Base-by-base conservation (phyloP, 345 rosid genomes). In the Garcia nutans region DNA sequence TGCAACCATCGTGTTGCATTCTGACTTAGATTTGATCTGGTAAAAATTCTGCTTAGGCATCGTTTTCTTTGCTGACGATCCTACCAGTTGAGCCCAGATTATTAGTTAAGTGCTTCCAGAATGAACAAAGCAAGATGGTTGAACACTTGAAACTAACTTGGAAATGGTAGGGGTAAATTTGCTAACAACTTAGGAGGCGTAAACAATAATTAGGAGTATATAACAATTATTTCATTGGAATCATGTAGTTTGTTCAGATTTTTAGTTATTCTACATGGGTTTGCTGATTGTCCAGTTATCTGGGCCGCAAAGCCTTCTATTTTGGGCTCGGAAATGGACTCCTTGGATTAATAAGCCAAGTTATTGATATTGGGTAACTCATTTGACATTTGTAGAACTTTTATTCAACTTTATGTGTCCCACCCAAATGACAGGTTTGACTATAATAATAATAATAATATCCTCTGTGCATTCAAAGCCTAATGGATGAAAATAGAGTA, bases 271-370 rank as follows among this genome's bases (percentile, higher is more conserved):
- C 26, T 65, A 17, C 5, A 41, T 41, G 16, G 49, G 42, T 54
- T 54, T 54, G 57, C 57, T 12, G 6, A 54, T 17, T 16, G 8
- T 54, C 57, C 57, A 45, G 16, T 47, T 50, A 69, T 31, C 44
- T 69, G 59, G 72, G 60, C 59, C 50, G n/a, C 10, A 68, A 28
- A 69, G 60, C 72, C 72, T 41, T 26, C 26, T 26, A 3, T 16
- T 31, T 4, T 69, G 72, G 72, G 60, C 72, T 69, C 15, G 10
- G 65, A 54, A 15, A 13, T 26, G 10, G 7, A 10, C 57, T 54
- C 57, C 64, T 60, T 60, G 63, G 64, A 60, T 24, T 60, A 7
- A 12, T 60, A 23, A 10, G 33, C 11, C 24, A 60, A 60, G n/a
- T 17, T 54, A 54, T 17, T 17, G 20, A 42, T 41, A 41, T 41